Conservation (phyloP, 495 filamentous ascomycete genomes). For the Aspergillus nanangensis region DNA sequence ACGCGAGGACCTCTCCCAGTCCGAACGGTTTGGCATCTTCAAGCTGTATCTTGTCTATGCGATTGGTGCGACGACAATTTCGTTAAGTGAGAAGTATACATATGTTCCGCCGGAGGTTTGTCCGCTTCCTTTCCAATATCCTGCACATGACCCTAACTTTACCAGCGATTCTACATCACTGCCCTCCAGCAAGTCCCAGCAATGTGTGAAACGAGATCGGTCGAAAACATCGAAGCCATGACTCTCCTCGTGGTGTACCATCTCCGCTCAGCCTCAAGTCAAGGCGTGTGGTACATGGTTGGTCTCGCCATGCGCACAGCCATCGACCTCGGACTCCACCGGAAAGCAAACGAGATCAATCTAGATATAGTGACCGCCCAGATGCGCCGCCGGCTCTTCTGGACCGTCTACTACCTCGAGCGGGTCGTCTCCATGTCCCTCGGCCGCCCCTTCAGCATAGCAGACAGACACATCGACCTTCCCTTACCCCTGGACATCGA, state of each 20-base stretch:
- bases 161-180: constrained; percentile 41
- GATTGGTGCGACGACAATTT: constrained; percentile 47
- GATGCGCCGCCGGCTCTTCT: constrained; percentile 47
- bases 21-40: constrained; percentile 46
- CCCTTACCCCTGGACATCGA: constrained; percentile 44
- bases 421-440: constrained; percentile 47
- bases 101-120: constrained; percentile 40
- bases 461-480: constrained; percentile 50
- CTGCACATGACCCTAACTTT: background rate
- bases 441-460: constrained; percentile 48
- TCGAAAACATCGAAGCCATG: constrained; percentile 55
- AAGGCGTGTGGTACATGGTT: constrained; percentile 56
- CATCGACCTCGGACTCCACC: constrained; percentile 49
- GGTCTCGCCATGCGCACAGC: constrained; percentile 52
- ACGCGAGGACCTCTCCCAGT: constrained; percentile 31
- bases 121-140: background rate
- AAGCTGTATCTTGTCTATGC: constrained; percentile 50
- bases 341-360: constrained; percentile 43
- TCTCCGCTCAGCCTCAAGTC: constrained; percentile 45
- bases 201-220: constrained; percentile 45
- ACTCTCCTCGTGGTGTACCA: constrained; percentile 50
- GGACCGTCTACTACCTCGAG: constrained; percentile 52
- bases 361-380: constrained; percentile 44
- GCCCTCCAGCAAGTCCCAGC: constrained; percentile 48
- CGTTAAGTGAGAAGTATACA: constrained; percentile 43